phyloP scores from a whole-genome alignment of 768 basidiomycete genomes.

The Tylopilus vinaceipallidus region DNA sequence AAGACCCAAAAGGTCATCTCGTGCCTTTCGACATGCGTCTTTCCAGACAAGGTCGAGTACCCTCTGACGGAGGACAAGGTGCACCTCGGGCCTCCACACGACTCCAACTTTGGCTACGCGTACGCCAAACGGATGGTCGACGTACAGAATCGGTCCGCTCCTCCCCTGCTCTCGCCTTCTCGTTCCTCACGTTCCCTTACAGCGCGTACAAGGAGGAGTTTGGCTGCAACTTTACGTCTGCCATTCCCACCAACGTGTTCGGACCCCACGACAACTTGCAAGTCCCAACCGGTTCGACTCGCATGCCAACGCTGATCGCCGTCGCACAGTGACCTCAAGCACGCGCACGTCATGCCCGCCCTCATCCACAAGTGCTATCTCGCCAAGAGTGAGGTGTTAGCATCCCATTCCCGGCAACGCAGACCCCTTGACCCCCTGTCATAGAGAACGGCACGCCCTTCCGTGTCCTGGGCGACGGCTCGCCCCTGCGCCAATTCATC shows the following conservation, averaged over 20 bases:
- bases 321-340: slow-evolving; percentile 71
- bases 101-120: slow-evolving; percentile 95
- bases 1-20: slow-evolving; percentile 81
- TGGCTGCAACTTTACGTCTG: slow-evolving; percentile 92
- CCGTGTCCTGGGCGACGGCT: slow-evolving; percentile 85
- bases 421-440: not conserved
- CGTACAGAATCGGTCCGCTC: slow-evolving; percentile 83
- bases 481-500: slow-evolving; percentile 95
- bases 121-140: slow-evolving; percentile 96
- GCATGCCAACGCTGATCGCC: slow-evolving; percentile 1
- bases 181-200: not conserved
- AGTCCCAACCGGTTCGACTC: slow-evolving; percentile 16
- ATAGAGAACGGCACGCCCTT: slow-evolving; percentile 82
- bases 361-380: slow-evolving; percentile 92
- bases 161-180: not conserved
- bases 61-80: slow-evolving; percentile 93
- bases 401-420: not conserved
- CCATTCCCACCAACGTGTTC: slow-evolving; percentile 97
- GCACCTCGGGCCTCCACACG: slow-evolving; percentile 88
- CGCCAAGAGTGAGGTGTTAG: slow-evolving; percentile 65
- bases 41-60: slow-evolving; percentile 92
- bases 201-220: slow-evolving; percentile 97
- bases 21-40: slow-evolving; percentile 95
- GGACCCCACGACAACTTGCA: slow-evolving; percentile 94
- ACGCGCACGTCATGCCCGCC: slow-evolving; percentile 92